Evolutionary conservation across 2,329 filamentous ascomycete genomes (phyloP).

Genomic region (Diaporthe sp.): DNA sequence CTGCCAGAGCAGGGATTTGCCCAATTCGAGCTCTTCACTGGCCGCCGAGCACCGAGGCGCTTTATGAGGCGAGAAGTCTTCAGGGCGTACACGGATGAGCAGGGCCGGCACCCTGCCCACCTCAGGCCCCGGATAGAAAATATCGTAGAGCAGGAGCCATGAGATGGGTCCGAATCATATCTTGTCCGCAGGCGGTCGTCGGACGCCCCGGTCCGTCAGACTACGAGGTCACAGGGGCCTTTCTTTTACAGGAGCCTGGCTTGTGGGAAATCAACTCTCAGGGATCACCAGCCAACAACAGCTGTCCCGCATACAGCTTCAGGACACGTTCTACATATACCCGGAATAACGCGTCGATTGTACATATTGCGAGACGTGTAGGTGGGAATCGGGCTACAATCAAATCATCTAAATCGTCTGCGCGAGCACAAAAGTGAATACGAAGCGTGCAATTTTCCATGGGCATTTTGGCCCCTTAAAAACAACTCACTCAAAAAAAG

Average conservation of each 20-base stretch:
- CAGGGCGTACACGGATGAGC: slow-evolving; percentile 54
- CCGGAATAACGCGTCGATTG: not conserved
- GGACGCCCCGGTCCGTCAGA: not conserved
- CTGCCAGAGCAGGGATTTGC: slow-evolving; percentile 83
- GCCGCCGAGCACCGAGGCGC: slow-evolving; percentile 73
- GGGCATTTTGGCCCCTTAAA: too few species aligned
- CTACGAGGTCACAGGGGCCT: not conserved
- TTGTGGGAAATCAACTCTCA: not conserved
- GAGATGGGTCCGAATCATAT: slow-evolving; percentile 4
- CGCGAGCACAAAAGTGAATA: not conserved
- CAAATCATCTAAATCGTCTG: not conserved
- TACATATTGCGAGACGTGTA: not conserved
- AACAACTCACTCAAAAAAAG: not conserved
- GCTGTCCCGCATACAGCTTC: not conserved
- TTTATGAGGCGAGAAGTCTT: slow-evolving; percentile 77
- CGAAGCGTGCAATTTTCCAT: not conserved
- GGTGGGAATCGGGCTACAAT: not conserved
- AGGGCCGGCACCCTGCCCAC: slow-evolving; percentile 52
- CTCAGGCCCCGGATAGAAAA: slow-evolving; percentile 52
- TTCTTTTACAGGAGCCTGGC: not conserved
- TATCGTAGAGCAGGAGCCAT: slow-evolving; percentile 54
- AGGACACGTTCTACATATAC: not conserved
- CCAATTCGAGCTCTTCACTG: slow-evolving; percentile 85
- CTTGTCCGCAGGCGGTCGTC: not conserved
- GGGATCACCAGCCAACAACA: not conserved